Evolutionary conservation across 2,329 filamentous ascomycete species (phyloP), one percentile per base, ranked within the genome.

Genomic region (Trichoderma citrinoviride): DNA sequence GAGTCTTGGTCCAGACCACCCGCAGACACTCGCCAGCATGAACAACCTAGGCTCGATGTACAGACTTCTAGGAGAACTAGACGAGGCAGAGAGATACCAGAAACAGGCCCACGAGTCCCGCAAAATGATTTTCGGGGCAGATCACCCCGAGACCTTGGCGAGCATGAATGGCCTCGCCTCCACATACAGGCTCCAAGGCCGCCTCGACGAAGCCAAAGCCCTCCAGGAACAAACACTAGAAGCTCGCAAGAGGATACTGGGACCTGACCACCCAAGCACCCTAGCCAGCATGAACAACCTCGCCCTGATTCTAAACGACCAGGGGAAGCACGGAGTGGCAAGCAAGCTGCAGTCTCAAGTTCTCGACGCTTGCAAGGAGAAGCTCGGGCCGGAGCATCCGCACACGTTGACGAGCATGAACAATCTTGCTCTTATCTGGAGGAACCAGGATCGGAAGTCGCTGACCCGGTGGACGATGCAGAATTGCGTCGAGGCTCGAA

Each of bases 111-210:
- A 29, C 12, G 33, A 50, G 12, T 3, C 17, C 3, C 44, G 46
- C 33, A 27, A 12, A 3, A 27, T 27, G 6, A 27, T 10, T 2
- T 17, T 61, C 7, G 46, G 57, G 1, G n/a, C 3, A 7, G 46
- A 61, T 3, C 57, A 61, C 21, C 46, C 57, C 3, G 57, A 61
- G 3, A 61, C 57, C 0, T 33, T 61, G 6, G 12, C 44, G 8
- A 41, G 46, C 57, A 61, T 61, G 44, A 57, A 49, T n/a, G 5
- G 37, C 37, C 14, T 65, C 14, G 63, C 63, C 17, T 29, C n/a
- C 17, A 44, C 27, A 40, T 37, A 43, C 17, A 41, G 27, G n/a
- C 6, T 12, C 3, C 55, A 47, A 40, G 40, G 46, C 15, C 33
- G 19, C 44, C 25, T 27, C 7, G 5, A n/a, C 21, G 27, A 65